Evolutionary conservation across 2,329 filamentous ascomycete species (phyloP), one percentile per base, ranked within the genome.

Genomic region (Fusarium domesticum): DNA sequence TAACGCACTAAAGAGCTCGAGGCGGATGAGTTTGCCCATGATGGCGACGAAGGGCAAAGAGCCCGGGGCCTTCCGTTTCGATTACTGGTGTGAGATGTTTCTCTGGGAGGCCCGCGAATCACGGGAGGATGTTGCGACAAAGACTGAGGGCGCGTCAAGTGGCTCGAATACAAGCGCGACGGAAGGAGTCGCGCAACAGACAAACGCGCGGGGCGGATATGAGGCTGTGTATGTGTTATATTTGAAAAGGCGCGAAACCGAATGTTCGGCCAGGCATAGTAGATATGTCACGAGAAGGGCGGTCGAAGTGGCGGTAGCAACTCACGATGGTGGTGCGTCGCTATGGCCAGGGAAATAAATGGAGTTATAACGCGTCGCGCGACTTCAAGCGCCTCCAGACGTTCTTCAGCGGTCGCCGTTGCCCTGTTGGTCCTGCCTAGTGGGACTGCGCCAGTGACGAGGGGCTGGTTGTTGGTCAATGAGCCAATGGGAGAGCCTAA

Each of bases 11-110:
- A 87, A 95, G 51, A 98, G 78, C 76, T 97, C 92, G 40, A 98
- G 83, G 51, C 90, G 85, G 63, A 96, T 88, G 62, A 98, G 85
- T 72, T 97, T 97, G 57, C 92, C 92, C 93, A 98, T 97, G 53
- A 67, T 84, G 72, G 67, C 56, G 48, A 39, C 31, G 40, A 35
- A 20, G 44, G 50, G 55, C 50, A 28, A 32, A 31, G 47, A 45
- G 50, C 50, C 54, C 46, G 37, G 30, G 28, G 43, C 37, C 49
- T 32, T 17, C 20, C 36, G 42, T 18, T 40, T 36, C 37, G 15
- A 28, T 28, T 28, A 8, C 14, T 28, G 23, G 10, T 12, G 23
- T 4, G 14, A 28, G 14, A 11, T 11, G 3, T 28, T 8, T 8
- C 23, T 8, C 23, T 28, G 23, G 7, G 23, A 12, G 53, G 47